Evolutionary conservation across 2,329 filamentous ascomycete species (phyloP), one percentile per base, ranked within the genome.

Genomic region (Ceratocystis lukuohia): DNA sequence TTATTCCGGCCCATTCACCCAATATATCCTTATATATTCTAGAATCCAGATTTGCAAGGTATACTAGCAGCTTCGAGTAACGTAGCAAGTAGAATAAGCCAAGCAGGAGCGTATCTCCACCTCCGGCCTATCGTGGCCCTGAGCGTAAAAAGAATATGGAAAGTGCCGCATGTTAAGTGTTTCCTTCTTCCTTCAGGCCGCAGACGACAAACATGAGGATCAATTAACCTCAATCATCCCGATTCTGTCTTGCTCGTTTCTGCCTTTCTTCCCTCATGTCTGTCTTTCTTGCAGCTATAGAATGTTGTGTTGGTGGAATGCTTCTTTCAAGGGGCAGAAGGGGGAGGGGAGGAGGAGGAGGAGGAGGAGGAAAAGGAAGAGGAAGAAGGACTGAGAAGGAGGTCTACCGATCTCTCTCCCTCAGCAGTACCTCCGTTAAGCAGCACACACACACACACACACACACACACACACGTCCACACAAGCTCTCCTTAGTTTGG

Each of bases 151-250:
- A 37, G 33, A 37, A 37, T 12, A 37, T 37, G 33, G 33, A 37
- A 37, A 37, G 33, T 37, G 33, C 33, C 33, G 10, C 8, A 37
- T 37, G 33, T 37, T 37, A 12, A 37, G 33, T 37, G 33, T 37
- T 37, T 37, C 33, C 10, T 37, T 12, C 33, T 37, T 37, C 33
- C 25, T 33, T 12, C 53, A 22, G 53, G 28, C 28, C n/a, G 53
- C 53, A 57, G 28, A 57, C 28, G 53, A 33, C 28, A 33, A 57
- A 33, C 53, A 33, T 57, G 53, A 57, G 53, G 53, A 57, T 57
- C 53, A 57, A 57, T 57, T 57, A 57, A 57, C 53, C 53, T 57
- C 53, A 57, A 20, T 57, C 53, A 57, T 57, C 53, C 53, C 30
- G 53, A 30, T 57, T 57, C 53, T 57, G 12, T 30, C 10, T 57